phyloP scores from a whole-genome alignment of 1,284 basidiomycete species.

The Cryptococcus deneoformans region DNA sequence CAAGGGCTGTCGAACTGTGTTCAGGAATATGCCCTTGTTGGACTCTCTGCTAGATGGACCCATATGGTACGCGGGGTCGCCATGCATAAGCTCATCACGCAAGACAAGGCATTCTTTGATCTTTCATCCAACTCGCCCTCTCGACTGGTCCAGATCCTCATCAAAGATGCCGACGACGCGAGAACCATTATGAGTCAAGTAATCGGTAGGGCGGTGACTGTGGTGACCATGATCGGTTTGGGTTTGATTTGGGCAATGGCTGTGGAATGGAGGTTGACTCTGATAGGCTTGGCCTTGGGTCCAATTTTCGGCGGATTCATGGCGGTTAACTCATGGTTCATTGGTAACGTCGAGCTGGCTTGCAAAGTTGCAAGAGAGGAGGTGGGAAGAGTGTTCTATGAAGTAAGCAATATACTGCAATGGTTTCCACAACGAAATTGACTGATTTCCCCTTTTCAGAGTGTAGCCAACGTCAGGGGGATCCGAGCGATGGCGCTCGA shows the following conservation, averaged over 20 bases:
- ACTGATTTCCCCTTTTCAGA: slow-evolving; percentile 49
- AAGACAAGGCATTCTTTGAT: slow-evolving; percentile 94
- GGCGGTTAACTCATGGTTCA: slow-evolving; percentile 66
- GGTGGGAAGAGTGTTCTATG: background rate
- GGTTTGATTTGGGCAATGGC: slow-evolving; percentile 86
- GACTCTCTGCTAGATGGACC: slow-evolving; percentile 72
- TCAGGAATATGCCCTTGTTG: slow-evolving; percentile 76
- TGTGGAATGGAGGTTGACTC: slow-evolving; percentile 87
- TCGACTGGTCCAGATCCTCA: slow-evolving; percentile 70
- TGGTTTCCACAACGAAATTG: background rate
- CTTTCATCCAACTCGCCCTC: slow-evolving; percentile 61
- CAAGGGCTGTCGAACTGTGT: slow-evolving; percentile 71
- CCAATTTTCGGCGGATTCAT: slow-evolving; percentile 78
- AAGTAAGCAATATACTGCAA: slow-evolving; percentile 26
- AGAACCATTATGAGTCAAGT: slow-evolving; percentile 72
- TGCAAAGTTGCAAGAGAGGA: slow-evolving; percentile 68
- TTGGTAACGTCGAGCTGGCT: slow-evolving; percentile 66
- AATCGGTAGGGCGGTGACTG: slow-evolving; percentile 68
- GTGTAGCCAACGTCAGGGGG: slow-evolving; percentile 78
- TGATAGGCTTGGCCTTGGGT: slow-evolving; percentile 81
- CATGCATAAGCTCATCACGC: slow-evolving; percentile 64
- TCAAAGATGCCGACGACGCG: slow-evolving; percentile 92
- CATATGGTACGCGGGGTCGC: slow-evolving; percentile 61
- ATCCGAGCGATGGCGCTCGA: slow-evolving; percentile 91
- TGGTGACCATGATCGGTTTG: slow-evolving; percentile 73